Evolutionary conservation across 2,329 filamentous ascomycete genomes (phyloP).

Genomic region (Colletotrichum australisinense): DNA sequence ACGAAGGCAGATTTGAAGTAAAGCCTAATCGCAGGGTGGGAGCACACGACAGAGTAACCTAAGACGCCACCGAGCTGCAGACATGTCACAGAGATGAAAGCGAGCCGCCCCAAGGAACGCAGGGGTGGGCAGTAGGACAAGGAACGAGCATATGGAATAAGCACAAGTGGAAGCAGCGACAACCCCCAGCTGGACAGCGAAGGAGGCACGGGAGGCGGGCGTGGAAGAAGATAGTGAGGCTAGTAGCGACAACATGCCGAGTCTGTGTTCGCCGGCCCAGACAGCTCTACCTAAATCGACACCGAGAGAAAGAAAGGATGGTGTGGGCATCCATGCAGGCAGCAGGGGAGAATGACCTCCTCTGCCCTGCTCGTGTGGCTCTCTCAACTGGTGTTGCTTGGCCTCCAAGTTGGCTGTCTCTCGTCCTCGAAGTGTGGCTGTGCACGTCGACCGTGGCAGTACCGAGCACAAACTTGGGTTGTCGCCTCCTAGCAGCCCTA

Average conservation of each 20-base stretch:
- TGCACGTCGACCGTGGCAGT: background rate
- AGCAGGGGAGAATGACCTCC: conserved; percentile 19
- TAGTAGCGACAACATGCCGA: background rate
- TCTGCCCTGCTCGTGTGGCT: background rate
- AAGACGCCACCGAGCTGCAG: background rate
- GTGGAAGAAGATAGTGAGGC: conserved; percentile 9
- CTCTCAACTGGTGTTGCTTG: background rate
- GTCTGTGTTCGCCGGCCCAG: background rate
- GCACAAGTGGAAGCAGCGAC: background rate
- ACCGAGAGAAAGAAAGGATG: conserved; percentile 14
- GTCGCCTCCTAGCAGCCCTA: background rate
- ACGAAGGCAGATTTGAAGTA: conserved; percentile 16
- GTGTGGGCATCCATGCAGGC: conserved; percentile 13
- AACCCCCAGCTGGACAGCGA: background rate
- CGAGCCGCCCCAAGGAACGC: conserved; percentile 16
- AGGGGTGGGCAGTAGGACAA: background rate
- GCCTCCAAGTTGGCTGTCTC: background rate
- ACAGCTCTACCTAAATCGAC: conserved; percentile 1
- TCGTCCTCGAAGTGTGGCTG: background rate
- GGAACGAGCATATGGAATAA: background rate
- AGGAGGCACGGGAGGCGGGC: background rate
- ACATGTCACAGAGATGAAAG: conserved; percentile 11
- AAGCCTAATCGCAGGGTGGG: conserved; percentile 2
- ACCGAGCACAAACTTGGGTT: background rate
- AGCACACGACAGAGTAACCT: background rate